Evolutionary conservation across 495 filamentous ascomycete species (phyloP), one percentile per base, ranked within the genome.

Genomic region (Tuber aestivum): DNA sequence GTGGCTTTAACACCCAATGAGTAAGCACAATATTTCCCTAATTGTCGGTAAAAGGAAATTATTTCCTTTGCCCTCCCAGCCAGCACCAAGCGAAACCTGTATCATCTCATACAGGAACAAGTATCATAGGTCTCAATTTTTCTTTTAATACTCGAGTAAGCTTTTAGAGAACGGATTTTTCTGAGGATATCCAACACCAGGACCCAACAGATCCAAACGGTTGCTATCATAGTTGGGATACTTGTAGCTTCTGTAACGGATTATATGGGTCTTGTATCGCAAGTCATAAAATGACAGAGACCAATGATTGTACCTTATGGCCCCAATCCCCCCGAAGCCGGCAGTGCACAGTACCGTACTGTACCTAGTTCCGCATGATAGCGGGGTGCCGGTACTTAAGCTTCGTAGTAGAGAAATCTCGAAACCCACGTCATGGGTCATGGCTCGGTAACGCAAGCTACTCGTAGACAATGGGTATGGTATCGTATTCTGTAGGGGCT

Each of bases 11-110:
- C 70, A 27, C n/a, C 12, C 23, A 70, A 79, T 79, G 78, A 79
- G 78, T 79, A 77, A 79, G 78, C 78, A 75, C 35, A 65, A 65
- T 79, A 73, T 70, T 18, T 77, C 77, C 27, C 73, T 79, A 79
- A 79, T 79, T 79, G 61, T 73, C 72, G 4, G 41, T 41, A 38
- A 69, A 79, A 41, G 40, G 73, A 5, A 65, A 65, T 65, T 65
- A 65, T 35, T 8, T 18, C 14, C 32, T 14, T 18, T 65, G 27
- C 27, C 56, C 27, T 65, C 2, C 56, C 1, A 1, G 27, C 56
- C 27, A 18, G 56, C 14, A 65, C 18, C 14, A 35, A 16, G 27
- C 14, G 56, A 12, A 35, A 65, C 56, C 27, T 7, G 1, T 14
- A 18, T n/a, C n/a, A n/a, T n/a, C n/a, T n/a, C n/a, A n/a, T n/a